Percentiles rank a stretch among this genome's conserved stretches.
Evolutionary conservation across 306 rosid genomes (phyloP).

Genomic region (Herpetospermum pedunculosum): DNA sequence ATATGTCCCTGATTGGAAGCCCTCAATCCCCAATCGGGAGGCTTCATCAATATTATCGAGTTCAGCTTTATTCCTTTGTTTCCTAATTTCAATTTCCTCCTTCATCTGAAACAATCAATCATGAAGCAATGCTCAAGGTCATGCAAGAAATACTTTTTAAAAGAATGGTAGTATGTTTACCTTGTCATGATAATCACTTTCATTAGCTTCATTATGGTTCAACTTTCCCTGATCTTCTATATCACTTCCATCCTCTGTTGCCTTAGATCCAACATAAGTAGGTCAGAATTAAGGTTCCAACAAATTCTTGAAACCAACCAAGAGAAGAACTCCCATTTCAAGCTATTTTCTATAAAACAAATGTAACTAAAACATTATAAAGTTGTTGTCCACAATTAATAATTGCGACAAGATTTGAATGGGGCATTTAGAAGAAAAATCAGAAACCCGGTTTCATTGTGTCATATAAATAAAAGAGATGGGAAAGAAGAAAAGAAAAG

Average conservation of each 20-base stretch:
- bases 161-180: slow-evolving; percentile 22
- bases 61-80: slow-evolving; percentile 78
- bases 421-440: background rate
- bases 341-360: background rate
- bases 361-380: background rate
- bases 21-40: slow-evolving; percentile 69
- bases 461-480: background rate
- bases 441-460: background rate
- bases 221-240: slow-evolving; percentile 27
- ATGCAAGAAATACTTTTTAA: background rate
- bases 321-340: background rate
- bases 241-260: slow-evolving; percentile 47
- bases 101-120: slow-evolving; percentile 47
- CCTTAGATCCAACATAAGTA: slow-evolving; percentile 44
- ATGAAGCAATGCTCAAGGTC: slow-evolving; percentile 1
- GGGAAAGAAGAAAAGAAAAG: background rate
- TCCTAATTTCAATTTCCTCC: slow-evolving; percentile 68
- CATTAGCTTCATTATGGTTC: slow-evolving; percentile 34
- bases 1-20: slow-evolving; percentile 76
- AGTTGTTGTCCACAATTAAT: background rate
- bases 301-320: background rate
- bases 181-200: slow-evolving; percentile 68
- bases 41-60: slow-evolving; percentile 78
- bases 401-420: background rate
- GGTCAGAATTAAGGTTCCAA: slow-evolving; percentile 43